Evolutionary conservation across 768 basidiomycete genomes (phyloP).

Genomic region (Sistotremastrum niveocremeum): DNA sequence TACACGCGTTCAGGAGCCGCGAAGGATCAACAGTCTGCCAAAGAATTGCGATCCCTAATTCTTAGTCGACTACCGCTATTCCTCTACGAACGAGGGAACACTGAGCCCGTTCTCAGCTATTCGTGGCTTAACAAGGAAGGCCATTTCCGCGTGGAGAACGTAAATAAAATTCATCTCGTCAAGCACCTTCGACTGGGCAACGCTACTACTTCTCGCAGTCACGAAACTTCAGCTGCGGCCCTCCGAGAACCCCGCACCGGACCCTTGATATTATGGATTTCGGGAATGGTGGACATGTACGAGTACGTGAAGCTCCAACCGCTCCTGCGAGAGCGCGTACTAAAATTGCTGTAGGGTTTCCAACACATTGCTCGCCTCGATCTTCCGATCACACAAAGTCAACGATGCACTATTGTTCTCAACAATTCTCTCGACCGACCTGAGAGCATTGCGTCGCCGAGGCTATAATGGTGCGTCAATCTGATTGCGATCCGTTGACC

Average conservation of each 20-base stretch:
- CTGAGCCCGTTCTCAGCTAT: slow-evolving; percentile 44
- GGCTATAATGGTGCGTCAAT: slow-evolving; percentile 63
- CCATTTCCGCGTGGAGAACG: slow-evolving; percentile 61
- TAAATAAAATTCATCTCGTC: slow-evolving; percentile 46
- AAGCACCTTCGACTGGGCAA: slow-evolving; percentile 46
- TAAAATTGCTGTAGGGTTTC: slow-evolving; percentile 48
- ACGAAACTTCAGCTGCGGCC: slow-evolving; percentile 67
- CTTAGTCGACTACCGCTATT: slow-evolving; percentile 83
- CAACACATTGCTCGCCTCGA: slow-evolving; percentile 60
- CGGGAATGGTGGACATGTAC: slow-evolving; percentile 77
- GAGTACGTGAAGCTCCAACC: slow-evolving; percentile 74
- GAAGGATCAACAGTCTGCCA: slow-evolving; percentile 30
- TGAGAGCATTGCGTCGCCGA: slow-evolving; percentile 64
- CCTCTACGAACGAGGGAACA: slow-evolving; percentile 75
- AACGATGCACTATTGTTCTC: slow-evolving; percentile 85
- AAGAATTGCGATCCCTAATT: slow-evolving; percentile 45
- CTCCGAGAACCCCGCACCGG: slow-evolving; percentile 34
- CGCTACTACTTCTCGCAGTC: slow-evolving; percentile 33
- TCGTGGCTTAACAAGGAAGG: slow-evolving; percentile 49
- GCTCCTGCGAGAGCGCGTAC: no score
- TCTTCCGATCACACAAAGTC: slow-evolving; percentile 67
- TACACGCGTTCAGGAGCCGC: slow-evolving; percentile 48
- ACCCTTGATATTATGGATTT: slow-evolving; percentile 67
- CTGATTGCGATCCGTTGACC: slow-evolving; percentile 4
- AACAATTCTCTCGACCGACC: slow-evolving; percentile 86